Conservation (phyloP, 495 filamentous ascomycete genomes). For the Massariosphaeria phaeospora region DNA sequence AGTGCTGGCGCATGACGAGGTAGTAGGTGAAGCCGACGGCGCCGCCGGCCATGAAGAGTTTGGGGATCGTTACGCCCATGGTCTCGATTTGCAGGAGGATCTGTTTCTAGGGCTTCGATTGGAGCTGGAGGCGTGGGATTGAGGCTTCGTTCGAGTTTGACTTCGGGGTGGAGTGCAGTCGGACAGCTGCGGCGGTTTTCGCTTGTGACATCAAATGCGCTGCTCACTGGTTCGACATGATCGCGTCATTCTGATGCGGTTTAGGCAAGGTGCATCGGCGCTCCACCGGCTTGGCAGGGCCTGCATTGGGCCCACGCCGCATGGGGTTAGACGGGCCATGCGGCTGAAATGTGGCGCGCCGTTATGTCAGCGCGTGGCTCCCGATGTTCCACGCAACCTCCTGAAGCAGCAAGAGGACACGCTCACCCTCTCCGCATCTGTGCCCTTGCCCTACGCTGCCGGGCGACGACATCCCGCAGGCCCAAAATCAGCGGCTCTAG, state of each 20-base stretch:
- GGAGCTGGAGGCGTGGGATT: too few relatives aligned
- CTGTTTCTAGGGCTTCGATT: too few relatives aligned
- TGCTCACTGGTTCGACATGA: too few relatives aligned
- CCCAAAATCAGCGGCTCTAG: neutral
- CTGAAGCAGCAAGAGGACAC: constrained; percentile 6
- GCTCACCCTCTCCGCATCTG: neutral
- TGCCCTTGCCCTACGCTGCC: neutral
- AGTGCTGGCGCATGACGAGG: constrained; percentile 25
- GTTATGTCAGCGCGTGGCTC: constrained; percentile 7
- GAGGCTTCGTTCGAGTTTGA: too few relatives aligned
- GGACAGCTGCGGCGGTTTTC: too few relatives aligned
- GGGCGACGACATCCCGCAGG: neutral
- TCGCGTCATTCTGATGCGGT: too few relatives aligned
- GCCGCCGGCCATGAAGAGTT: constrained; percentile 36
- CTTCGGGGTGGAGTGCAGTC: too few relatives aligned
- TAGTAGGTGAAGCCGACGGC: constrained; percentile 28
- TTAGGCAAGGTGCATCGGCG: too few relatives aligned
- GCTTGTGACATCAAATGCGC: too few relatives aligned
- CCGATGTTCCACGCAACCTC: constrained; percentile 4
- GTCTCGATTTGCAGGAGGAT: too few relatives aligned
- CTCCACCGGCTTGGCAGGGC: constrained; percentile 9
- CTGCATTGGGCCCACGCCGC: too few relatives aligned
- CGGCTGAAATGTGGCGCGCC: neutral
- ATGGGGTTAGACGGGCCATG: neutral
- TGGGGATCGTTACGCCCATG: too few relatives aligned